phyloP scores from a whole-genome alignment of 2,329 filamentous ascomycete species.

The Biscogniauxia sp. region DNA sequence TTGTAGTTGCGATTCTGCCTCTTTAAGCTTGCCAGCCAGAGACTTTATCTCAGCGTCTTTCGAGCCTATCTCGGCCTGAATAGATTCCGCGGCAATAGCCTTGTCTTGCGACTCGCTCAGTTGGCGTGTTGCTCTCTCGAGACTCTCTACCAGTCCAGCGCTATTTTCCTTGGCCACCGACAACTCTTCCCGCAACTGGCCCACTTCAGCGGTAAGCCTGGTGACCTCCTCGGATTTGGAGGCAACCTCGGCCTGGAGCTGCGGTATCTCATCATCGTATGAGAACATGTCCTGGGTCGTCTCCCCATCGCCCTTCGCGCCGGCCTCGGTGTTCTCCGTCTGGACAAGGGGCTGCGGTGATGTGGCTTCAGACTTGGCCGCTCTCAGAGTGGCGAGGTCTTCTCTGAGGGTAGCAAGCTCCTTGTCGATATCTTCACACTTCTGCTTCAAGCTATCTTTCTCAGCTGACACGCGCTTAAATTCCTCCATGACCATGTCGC shows the following conservation, averaged over 20 bases:
- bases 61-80: constrained; percentile 50
- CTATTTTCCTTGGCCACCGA: constrained; percentile 69
- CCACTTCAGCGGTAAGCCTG: constrained; percentile 66
- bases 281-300: constrained; percentile 78
- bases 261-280: constrained; percentile 82
- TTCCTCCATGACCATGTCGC: constrained; percentile 92
- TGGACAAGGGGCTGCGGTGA: constrained; percentile 11
- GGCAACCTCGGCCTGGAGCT: constrained; percentile 72
- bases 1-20: constrained; percentile 44
- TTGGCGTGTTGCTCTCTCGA: constrained; percentile 67
- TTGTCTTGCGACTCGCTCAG: constrained; percentile 49
- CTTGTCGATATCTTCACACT: constrained; percentile 66
- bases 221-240: constrained; percentile 70
- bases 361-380: constrained; percentile 27
- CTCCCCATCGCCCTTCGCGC: constrained; percentile 33
- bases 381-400: constrained; percentile 55
- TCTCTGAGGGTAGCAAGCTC: constrained; percentile 60
- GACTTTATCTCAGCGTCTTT: constrained; percentile 47
- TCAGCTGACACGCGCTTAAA: constrained; percentile 82
- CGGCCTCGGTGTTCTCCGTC: constrained; percentile 14
- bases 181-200: constrained; percentile 67
- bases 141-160: constrained; percentile 60
- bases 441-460: constrained; percentile 76
- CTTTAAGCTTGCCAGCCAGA: constrained; percentile 48
- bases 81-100: constrained; percentile 39